A percentile compares a stretch with the other conserved stretches of the same genome.
Evolutionary conservation across 805 yeast species (phyloP).

Genomic region (Starmera quercuum): DNA sequence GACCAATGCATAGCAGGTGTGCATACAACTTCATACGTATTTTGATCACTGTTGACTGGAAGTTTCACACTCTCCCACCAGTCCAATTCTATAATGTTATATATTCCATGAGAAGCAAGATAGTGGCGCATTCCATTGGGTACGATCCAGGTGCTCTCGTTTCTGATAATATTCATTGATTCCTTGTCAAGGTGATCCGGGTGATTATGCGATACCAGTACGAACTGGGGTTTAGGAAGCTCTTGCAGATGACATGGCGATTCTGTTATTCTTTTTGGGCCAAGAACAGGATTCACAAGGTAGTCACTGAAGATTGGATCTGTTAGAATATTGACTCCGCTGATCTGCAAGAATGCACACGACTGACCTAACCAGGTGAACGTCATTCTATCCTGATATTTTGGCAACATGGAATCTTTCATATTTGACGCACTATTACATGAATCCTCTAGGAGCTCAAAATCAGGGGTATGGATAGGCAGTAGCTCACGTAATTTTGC

Average conservation of each 20-base stretch:
- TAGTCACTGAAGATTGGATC: slow-evolving; percentile 76
- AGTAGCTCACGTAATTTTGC: slow-evolving; percentile 45
- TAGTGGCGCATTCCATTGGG: slow-evolving; percentile 69
- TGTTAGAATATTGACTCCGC: slow-evolving; percentile 68
- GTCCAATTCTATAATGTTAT: slow-evolving; percentile 65
- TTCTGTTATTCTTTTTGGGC: slow-evolving; percentile 81
- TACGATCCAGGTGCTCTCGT: slow-evolving; percentile 71
- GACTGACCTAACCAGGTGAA: slow-evolving; percentile 95
- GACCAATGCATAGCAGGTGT: slow-evolving; percentile 98
- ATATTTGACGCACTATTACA: slow-evolving; percentile 4
- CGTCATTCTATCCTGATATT: slow-evolving; percentile 39
- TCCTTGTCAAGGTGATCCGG: slow-evolving; percentile 86
- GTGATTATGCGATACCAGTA: slow-evolving; percentile 86
- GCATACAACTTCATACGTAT: slow-evolving; percentile 73
- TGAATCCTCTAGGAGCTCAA: slow-evolving; percentile 15
- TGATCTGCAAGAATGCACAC: slow-evolving; percentile 66
- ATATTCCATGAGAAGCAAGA: slow-evolving; percentile 51
- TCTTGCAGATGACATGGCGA: slow-evolving; percentile 61
- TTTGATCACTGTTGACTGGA: slow-evolving; percentile 18
- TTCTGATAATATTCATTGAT: slow-evolving; percentile 46
- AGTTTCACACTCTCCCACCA: slow-evolving; percentile 81
- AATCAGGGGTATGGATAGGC: slow-evolving; percentile 49
- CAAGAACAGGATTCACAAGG: slow-evolving; percentile 53
- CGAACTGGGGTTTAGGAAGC: slow-evolving; percentile 61
- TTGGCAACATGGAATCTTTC: slow-evolving; percentile 23